phyloP scores from a whole-genome alignment of 1,139 yeast species.

The Blastobotrys elegans region DNA sequence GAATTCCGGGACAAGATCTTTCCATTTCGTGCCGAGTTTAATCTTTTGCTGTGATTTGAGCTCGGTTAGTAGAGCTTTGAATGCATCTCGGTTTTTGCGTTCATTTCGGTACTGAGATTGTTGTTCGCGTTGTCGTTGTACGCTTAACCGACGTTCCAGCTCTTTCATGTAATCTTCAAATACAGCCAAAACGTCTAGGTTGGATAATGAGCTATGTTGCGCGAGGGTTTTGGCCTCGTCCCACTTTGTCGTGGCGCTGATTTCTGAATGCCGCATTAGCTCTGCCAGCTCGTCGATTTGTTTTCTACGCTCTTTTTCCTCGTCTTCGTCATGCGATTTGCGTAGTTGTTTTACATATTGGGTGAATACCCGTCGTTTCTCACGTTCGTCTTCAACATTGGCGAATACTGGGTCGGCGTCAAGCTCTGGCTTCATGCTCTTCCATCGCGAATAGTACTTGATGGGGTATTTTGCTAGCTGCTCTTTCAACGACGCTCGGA shows the following conservation, averaged over 20 bases:
- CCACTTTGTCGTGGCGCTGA: slow-evolving; percentile 40
- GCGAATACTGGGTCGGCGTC: slow-evolving; percentile 60
- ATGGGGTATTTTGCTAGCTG: slow-evolving; percentile 46
- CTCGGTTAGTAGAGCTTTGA: slow-evolving; percentile 43
- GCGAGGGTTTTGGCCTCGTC: slow-evolving; percentile 39
- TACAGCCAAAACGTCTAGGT: slow-evolving; percentile 54
- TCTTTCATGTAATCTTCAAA: slow-evolving; percentile 49
- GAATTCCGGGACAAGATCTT: slow-evolving; percentile 47
- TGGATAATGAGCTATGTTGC: slow-evolving; percentile 53
- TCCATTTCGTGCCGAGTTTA: slow-evolving; percentile 56
- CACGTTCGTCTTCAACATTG: slow-evolving; percentile 18
- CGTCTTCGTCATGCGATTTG: slow-evolving; percentile 31
- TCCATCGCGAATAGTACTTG: slow-evolving; percentile 63
- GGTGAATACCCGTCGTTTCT: slow-evolving; percentile 42
- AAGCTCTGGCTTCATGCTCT: slow-evolving; percentile 46
- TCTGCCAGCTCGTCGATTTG: slow-evolving; percentile 33
- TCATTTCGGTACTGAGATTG: slow-evolving; percentile 48
- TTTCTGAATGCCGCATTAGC: slow-evolving; percentile 25
- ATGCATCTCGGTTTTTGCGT: slow-evolving; percentile 60
- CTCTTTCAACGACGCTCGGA: slow-evolving; percentile 50
- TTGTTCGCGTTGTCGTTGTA: slow-evolving; percentile 34
- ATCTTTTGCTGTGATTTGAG: slow-evolving; percentile 40
- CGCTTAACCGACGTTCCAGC: slow-evolving; percentile 38
- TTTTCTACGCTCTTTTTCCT: slow-evolving; percentile 21
- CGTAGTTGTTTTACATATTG: slow-evolving; percentile 44